Conservation (phyloP, 192 early-diverging fungal genomes). For the Podila verticillata region DNA sequence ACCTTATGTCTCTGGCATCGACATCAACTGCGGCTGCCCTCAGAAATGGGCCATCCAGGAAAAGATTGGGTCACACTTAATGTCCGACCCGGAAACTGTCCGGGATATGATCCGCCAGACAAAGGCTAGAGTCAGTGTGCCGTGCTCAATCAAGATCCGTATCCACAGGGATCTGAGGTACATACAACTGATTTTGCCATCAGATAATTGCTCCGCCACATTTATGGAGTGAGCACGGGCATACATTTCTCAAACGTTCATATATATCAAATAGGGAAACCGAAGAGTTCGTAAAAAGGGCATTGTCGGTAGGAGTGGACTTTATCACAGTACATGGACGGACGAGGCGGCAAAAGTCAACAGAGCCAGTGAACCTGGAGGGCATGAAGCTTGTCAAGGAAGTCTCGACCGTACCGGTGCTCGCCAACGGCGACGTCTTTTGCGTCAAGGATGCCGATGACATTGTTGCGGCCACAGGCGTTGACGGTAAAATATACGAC, state of each 20-base stretch:
- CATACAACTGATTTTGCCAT: neutral
- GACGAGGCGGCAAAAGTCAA: conserved; percentile 81
- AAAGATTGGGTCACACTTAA: conserved; percentile 85
- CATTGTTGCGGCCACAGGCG: conserved; percentile 79
- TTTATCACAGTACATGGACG: conserved; percentile 93
- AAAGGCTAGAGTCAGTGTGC: conserved; percentile 72
- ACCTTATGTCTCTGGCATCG: conserved; percentile 77
- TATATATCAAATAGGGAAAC: conserved; percentile 70
- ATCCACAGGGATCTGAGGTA: conserved; percentile 77
- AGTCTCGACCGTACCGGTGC: conserved; percentile 77
- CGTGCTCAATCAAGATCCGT: conserved; percentile 89
- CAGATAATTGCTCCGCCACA: neutral
- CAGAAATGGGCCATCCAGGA: conserved; percentile 96
- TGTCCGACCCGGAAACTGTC: conserved; percentile 91
- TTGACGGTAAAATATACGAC: conserved; percentile 73
- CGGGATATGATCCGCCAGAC: conserved; percentile 88
- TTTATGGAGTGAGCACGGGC: neutral
- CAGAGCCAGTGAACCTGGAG: conserved; percentile 83
- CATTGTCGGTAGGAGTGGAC: conserved; percentile 87
- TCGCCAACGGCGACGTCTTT: conserved; percentile 92
- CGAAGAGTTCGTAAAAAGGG: conserved; percentile 84
- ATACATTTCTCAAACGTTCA: too few species aligned
- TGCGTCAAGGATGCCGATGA: conserved; percentile 75
- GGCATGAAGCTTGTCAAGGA: conserved; percentile 88
- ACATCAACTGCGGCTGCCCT: conserved; percentile 95